Base-by-base conservation (phyloP, 1,284 basidiomycete species). In the Fomes fomentarius region DNA sequence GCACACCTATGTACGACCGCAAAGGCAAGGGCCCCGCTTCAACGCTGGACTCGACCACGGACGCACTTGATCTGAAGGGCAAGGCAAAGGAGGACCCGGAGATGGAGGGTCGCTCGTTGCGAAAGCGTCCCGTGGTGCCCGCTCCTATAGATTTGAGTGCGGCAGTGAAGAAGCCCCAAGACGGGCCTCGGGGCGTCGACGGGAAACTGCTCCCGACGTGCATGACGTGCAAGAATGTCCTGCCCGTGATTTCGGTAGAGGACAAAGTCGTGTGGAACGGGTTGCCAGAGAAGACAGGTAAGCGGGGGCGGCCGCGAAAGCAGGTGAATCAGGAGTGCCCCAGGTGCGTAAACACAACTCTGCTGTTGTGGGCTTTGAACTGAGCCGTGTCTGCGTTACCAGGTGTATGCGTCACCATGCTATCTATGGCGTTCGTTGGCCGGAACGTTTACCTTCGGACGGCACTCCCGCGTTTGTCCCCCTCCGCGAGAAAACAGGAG, bases 351-450 rank as follows among this genome's bases (percentile, higher is more conserved):
- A 35, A 25, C 22, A n/a, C 7, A 15, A 22, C 31, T 37, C 33
- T 35, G 9, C 22, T 4, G 30, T 17, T 17, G 12, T 17, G 41
- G 25, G 5, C 17, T 11, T 14, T 17, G 15, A 43, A 7, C 19
- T 14, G 10, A 15, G 17, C 14, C 44, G 15, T 25, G 3, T 9
- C 34, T 10, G 45, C n/a, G 11, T 25, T 9, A 40, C 9, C 34
- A 91, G 89, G 55, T 91, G 89, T 66, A 78, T 91, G 70, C 85
- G 89, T 17, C 89, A 91, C 67, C 80, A 76, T 59, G 87, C 84
- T 15, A 92, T 92, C 53, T 92, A 91, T 69, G 76, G 74, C 4
- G 74, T 78, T 45, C 69, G 78, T 3, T 92, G 90, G 90, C 89
- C 89, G 17, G 75, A 77, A 44, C 85, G 89, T 48, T 64, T 81